Evolutionary conservation across 192 early-diverging fungal species (phyloP).

Genomic region (Funneliformis mosseae): DNA sequence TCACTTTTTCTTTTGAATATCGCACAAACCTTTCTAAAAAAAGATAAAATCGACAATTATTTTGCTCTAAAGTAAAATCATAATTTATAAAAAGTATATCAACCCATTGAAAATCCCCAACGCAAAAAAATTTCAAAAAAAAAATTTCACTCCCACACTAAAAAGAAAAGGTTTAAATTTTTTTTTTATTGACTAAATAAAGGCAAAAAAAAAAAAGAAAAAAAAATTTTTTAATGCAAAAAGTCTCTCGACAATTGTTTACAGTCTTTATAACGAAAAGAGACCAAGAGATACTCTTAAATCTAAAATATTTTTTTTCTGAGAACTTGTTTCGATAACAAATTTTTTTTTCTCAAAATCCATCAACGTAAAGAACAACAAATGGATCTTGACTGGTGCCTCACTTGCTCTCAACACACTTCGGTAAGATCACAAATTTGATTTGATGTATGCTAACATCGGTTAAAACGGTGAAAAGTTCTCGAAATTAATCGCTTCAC

Average conservation of each 20-base stretch:
- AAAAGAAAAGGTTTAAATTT: not conserved
- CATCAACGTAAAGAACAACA: not conserved
- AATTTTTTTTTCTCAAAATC: not conserved
- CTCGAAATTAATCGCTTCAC: not conserved
- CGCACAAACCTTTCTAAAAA: not conserved
- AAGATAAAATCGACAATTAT: not conserved
- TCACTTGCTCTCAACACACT: conserved; percentile 24
- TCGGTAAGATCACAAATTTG: not conserved
- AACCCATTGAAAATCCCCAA: not conserved
- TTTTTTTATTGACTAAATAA: not conserved
- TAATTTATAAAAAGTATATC: too few relatives aligned
- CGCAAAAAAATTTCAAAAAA: not conserved
- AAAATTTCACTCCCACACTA: not conserved
- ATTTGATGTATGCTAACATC: not conserved
- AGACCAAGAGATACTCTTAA: not conserved
- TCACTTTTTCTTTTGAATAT: not conserved
- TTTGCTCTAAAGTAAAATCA: not conserved
- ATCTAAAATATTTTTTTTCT: not conserved
- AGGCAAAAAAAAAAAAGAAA: too few relatives aligned
- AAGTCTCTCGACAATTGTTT: too few relatives aligned
- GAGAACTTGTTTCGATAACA: not conserved
- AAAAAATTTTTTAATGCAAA: not conserved
- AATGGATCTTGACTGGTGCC: conserved; percentile 28
- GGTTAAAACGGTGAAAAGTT: not conserved
- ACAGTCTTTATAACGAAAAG: too few relatives aligned